Base-by-base conservation (phyloP, 805 yeast species). In the Saturnispora serradocipensis region DNA sequence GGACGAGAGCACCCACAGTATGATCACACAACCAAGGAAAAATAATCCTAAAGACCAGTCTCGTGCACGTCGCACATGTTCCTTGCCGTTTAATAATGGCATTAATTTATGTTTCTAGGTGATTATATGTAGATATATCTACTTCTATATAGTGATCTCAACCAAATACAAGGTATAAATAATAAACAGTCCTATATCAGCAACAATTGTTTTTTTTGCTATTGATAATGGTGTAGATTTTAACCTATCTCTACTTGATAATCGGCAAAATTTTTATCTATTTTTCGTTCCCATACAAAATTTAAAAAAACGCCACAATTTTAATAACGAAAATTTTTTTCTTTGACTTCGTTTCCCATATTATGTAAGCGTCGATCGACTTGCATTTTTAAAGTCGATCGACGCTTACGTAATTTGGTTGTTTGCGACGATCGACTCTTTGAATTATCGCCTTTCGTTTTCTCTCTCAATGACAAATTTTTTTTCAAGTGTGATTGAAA, bases 1-100 rank as follows among this genome's bases (percentile, higher is more conserved):
- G 4, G 96, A 87, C 4, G 96, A 88, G 36, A 85, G 69, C 10
- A 93, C 97, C 99, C 99, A 91, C 24, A 88, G 76, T 1, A 86
- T 65, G 27, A 91, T 88, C 44, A 90, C 98, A 43, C 85, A 72
- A 1, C 80, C 73, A 24, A 90, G 74, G 68, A 87, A 78, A 22
- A 83, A 58, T 22, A 91, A 75, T 2, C 98, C 98, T 20, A 87
- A 60, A 0, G 83, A 72, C 97, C 97, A 89, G 55, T 76, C 65
- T 48, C 59, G 53, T 6, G 56, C 51, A 38, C 56, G 47, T 22
- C 51, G 46, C 30, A 24, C 28, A 30, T 32, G 43, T 13, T 43
- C 47, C 16, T 32, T 32, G 18, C 24, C 36, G n/a, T 11, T 42
- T 20, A 22, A 18, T 28, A 43, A 40, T 11, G 47, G 5, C 51